Evolutionary conservation across 768 basidiomycete genomes (phyloP).

Genomic region (Leccinum arenicola): DNA sequence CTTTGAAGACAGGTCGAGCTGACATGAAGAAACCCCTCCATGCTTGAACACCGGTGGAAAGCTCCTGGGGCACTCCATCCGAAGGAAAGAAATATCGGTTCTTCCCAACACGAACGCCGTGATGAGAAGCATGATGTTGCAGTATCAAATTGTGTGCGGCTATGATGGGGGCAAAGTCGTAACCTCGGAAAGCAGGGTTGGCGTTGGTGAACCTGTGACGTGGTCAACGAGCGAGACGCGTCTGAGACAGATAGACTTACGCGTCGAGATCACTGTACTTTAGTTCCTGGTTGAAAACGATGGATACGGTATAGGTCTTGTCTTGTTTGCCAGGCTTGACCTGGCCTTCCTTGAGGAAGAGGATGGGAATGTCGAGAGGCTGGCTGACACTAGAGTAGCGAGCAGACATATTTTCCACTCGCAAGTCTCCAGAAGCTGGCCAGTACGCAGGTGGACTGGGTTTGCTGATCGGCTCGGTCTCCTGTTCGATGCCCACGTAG

Average conservation of each 20-base stretch:
- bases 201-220: constrained; percentile 40
- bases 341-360: constrained; percentile 42
- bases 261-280: constrained; percentile 19
- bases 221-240: background rate
- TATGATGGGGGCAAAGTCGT: constrained; percentile 42
- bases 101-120: constrained; percentile 46
- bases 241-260: constrained; percentile 26
- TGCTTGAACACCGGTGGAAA: constrained; percentile 42
- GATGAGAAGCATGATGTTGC: constrained; percentile 39
- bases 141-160: constrained; percentile 49
- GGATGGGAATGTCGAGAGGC: constrained; percentile 33
- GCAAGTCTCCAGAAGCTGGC: constrained; percentile 57
- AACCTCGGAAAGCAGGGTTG: constrained; percentile 31
- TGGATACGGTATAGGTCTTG: constrained; percentile 38
- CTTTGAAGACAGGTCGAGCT: constrained; percentile 45
- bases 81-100: constrained; percentile 53
- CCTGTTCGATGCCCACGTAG: constrained; percentile 48
- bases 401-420: constrained; percentile 53
- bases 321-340: constrained; percentile 25
- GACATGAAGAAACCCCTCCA: constrained; percentile 52
- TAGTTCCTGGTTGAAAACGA: constrained; percentile 33
- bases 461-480: constrained; percentile 47
- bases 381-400: constrained; percentile 42
- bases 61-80: constrained; percentile 10
- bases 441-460: constrained; percentile 59